These are phyloP conservation scores for Fusarium nelsonii DNA, from an alignment of 2,329 filamentous ascomycete species.

Conservation along the genomic window DNA sequence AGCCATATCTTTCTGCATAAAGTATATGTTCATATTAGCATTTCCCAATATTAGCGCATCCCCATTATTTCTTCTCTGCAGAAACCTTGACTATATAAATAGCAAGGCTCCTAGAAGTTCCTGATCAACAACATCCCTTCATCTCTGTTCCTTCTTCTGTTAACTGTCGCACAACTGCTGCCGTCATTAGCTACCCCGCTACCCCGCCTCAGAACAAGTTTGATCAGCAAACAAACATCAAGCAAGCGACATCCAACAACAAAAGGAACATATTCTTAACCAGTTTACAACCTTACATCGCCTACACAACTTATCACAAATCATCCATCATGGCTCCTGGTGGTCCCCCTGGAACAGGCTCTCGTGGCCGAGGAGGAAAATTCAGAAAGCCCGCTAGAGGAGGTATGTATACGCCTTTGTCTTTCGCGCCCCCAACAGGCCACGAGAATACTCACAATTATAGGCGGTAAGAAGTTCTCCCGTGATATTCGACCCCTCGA, in stretches of 20 bases:
- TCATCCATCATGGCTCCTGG: conserved; percentile 59
- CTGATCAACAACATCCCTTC: conserved; percentile 21
- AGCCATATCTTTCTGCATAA: neutral
- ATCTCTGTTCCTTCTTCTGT: conserved; percentile 1
- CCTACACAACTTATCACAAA: conserved; percentile 6
- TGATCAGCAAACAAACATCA: conserved; percentile 40
- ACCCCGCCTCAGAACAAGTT: conserved; percentile 51
- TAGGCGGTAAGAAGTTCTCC: conserved; percentile 96
- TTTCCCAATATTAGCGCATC: neutral
- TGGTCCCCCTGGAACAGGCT: conserved; percentile 59
- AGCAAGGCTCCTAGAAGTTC: conserved; percentile 5
- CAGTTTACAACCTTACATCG: neutral
- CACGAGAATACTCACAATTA: neutral
- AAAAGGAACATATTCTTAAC: conserved; percentile 6
- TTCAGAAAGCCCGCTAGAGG: conserved; percentile 94
- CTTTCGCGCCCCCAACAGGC: neutral
- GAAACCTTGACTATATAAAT: conserved; percentile 6
- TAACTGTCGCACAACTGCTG: conserved; percentile 12
- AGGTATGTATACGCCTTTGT: conserved; percentile 66
- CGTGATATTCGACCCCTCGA: conserved; percentile 90
- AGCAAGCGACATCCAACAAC: conserved; percentile 13
- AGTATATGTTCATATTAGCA: neutral
- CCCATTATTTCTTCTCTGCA: neutral
- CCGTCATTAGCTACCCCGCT: conserved; percentile 53
- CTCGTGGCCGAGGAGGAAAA: conserved; percentile 89